These are phyloP conservation scores for Nymphaea colorata DNA, from an alignment of 164 flowering plant genomes.

Conservation along the genomic window DNA sequence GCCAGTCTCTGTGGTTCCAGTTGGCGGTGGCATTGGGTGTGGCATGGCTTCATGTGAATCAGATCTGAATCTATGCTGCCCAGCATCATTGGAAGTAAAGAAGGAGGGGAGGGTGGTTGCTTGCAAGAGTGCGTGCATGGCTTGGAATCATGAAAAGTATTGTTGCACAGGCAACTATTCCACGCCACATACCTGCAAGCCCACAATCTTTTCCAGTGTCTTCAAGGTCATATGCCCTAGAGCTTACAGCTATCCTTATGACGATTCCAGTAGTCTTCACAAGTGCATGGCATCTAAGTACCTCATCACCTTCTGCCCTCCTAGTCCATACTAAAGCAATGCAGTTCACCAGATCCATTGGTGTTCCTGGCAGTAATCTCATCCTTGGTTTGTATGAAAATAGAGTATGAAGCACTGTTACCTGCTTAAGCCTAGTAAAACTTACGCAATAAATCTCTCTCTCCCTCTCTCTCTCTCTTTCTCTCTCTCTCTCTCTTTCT, in stretches of 20 bases:
- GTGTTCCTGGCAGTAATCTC: too few species aligned
- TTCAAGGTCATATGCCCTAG: constrained; percentile 81
- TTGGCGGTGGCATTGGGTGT: constrained; percentile 59
- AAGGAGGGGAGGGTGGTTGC: constrained; percentile 51
- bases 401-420: too few species aligned
- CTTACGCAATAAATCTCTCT: too few species aligned
- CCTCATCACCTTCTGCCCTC: constrained; percentile 88
- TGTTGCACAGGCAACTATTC: constrained; percentile 80
- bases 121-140: constrained; percentile 80
- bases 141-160: constrained; percentile 47
- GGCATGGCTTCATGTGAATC: constrained; percentile 53
- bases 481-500: too few species aligned
- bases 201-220: constrained; percentile 45
- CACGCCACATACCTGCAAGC: constrained; percentile 50
- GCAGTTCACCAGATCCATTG: too few species aligned
- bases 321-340: constrained; percentile 10
- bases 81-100: constrained; percentile 48
- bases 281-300: constrained; percentile 80
- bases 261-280: constrained; percentile 74
- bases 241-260: constrained; percentile 84
- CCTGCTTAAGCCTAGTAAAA: too few species aligned
- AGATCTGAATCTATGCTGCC: constrained; percentile 61
- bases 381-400: too few species aligned
- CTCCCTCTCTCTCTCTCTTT: too few species aligned
- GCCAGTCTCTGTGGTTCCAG: constrained; percentile 66